Conservation (phyloP, 805 yeast species). For the Candida morakotiae region DNA sequence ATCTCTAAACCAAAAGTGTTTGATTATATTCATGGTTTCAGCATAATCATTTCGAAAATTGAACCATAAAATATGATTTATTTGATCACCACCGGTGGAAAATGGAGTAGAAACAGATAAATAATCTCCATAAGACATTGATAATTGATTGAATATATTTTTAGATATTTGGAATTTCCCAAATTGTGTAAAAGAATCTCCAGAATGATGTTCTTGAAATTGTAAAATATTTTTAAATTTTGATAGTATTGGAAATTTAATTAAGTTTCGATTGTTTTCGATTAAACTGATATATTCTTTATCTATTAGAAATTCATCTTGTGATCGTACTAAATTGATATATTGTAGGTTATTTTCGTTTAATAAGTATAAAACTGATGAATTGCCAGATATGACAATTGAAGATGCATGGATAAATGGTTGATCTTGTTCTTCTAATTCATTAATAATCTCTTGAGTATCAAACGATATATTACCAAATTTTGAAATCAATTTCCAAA, state of each 20-base stretch:
- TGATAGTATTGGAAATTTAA: slow-evolving; percentile 29
- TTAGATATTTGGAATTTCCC: slow-evolving; percentile 21
- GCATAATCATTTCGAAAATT: slow-evolving; percentile 29
- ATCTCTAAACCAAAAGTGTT: slow-evolving; percentile 34
- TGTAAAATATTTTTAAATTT: slow-evolving; percentile 23
- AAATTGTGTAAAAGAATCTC: slow-evolving; percentile 13
- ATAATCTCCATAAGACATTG: slow-evolving; percentile 24
- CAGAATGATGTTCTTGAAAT: slow-evolving; percentile 19
- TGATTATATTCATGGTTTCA: slow-evolving; percentile 29
- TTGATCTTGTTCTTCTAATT: slow-evolving; percentile 13
- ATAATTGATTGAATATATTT: slow-evolving; percentile 22
- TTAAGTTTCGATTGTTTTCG: slow-evolving; percentile 14
- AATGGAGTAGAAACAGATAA: slow-evolving; percentile 29
- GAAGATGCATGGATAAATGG: slow-evolving; percentile 23
- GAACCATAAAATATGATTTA: slow-evolving; percentile 38
- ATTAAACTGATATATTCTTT: slow-evolving; percentile 23
- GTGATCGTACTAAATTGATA: slow-evolving; percentile 16
- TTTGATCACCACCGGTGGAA: slow-evolving; percentile 14
- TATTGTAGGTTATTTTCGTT: slow-evolving; percentile 16
- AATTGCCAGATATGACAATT: slow-evolving; percentile 23
- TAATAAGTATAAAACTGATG: slow-evolving; percentile 13
- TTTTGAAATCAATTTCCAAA: slow-evolving; percentile 31
- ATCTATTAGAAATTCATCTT: slow-evolving; percentile 16
- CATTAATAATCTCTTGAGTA: slow-evolving; percentile 20
- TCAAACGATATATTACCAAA: slow-evolving; percentile 31